These are phyloP conservation scores for Chlorophyllum brunneum DNA, from an alignment of 768 basidiomycete genomes.

Conservation along the genomic window DNA sequence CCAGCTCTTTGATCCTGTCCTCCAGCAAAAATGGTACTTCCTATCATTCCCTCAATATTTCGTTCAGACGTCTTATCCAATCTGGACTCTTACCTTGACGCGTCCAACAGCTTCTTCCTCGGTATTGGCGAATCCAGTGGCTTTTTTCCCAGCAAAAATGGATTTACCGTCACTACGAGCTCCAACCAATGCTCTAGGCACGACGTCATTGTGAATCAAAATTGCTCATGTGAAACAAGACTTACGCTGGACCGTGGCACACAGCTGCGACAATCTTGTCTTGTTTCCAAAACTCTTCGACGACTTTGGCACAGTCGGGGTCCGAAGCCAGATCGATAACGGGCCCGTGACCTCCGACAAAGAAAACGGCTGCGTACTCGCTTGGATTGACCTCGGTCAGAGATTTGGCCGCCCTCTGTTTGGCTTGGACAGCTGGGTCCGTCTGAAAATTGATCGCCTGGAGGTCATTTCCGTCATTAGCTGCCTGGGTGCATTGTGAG, in stretches of 20 bases:
- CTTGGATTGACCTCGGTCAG: constrained; percentile 52
- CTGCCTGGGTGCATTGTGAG: constrained; percentile 31
- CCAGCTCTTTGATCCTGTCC: constrained; percentile 55
- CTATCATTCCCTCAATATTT: constrained; percentile 20
- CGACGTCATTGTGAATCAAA: constrained; percentile 2
- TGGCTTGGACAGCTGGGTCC: constrained; percentile 47
- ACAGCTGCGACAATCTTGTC: constrained; percentile 70
- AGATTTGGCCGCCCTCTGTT: constrained; percentile 55
- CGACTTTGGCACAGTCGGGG: constrained; percentile 51
- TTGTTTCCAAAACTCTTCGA: constrained; percentile 57
- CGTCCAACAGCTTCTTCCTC: constrained; percentile 54
- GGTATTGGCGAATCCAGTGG: constrained; percentile 68
- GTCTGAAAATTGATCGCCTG: constrained; percentile 53
- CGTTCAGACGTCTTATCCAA: not conserved
- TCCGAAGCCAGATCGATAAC: constrained; percentile 67
- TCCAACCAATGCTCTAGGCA: constrained; percentile 50
- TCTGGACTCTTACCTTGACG: constrained; percentile 34
- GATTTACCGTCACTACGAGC: constrained; percentile 54
- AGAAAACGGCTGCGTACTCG: constrained; percentile 74
- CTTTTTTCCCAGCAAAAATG: constrained; percentile 54
- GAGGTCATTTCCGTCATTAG: constrained; percentile 41
- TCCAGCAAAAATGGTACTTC: constrained; percentile 73
- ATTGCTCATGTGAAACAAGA: constrained; percentile 7
- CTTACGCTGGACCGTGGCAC: constrained; percentile 77
- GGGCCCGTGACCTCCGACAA: constrained; percentile 78